Evolutionary conservation across 2,329 filamentous ascomycete genomes (phyloP).

Genomic region (Fusarium xyrophilum): DNA sequence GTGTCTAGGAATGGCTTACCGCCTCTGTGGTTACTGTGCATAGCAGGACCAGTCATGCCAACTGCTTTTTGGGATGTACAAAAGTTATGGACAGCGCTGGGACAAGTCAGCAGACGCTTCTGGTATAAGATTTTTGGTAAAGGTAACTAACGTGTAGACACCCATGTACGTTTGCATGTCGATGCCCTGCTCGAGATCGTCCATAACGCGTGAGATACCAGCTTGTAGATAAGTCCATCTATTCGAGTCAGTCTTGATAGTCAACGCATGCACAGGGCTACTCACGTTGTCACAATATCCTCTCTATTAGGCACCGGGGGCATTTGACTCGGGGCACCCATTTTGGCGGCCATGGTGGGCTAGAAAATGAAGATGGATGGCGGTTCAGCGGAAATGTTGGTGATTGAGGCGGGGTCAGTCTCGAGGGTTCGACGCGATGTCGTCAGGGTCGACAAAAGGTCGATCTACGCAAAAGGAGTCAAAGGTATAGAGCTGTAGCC

Average conservation of each 20-base stretch:
- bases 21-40: constrained; percentile 60
- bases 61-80: constrained; percentile 97
- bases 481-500: not conserved
- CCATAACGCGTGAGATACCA: constrained; percentile 93
- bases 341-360: constrained; percentile 47
- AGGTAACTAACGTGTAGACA: constrained; percentile 76
- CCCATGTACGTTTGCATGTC: constrained; percentile 98
- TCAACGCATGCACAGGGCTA: constrained; percentile 3
- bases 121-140: not conserved
- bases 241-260: constrained; percentile 36
- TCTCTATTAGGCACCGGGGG: constrained; percentile 67
- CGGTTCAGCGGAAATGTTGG: constrained; percentile 29
- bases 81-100: constrained; percentile 93
- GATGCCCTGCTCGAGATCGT: constrained; percentile 87
- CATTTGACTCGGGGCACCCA: constrained; percentile 54
- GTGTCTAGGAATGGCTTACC: constrained; percentile 54
- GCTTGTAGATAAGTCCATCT: constrained; percentile 91
- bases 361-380: constrained; percentile 21
- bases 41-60: constrained; percentile 56
- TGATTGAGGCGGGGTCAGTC: constrained; percentile 38
- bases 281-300: constrained; percentile 62
- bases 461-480: not conserved
- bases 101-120: constrained; percentile 46
- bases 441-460: constrained; percentile 26
- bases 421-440: constrained; percentile 38